Evolutionary conservation across 768 basidiomycete genomes (phyloP).

Genomic region (Terana coerulea): DNA sequence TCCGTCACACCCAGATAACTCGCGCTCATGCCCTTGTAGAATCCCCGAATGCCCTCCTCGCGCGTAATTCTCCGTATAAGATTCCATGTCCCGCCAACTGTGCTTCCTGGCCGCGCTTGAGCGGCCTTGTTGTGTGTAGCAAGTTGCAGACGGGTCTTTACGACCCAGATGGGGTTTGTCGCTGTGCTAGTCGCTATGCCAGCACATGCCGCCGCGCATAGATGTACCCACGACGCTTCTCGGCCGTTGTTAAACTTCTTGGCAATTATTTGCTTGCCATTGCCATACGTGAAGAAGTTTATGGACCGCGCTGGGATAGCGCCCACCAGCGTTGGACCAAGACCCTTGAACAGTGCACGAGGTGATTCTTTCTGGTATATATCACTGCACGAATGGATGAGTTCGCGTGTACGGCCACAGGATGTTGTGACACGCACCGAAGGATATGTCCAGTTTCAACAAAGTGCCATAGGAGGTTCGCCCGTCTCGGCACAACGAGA

Average conservation of each 20-base stretch:
- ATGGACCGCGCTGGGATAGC: slow-evolving; percentile 95
- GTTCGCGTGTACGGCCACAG: background rate
- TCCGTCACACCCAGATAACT: slow-evolving; percentile 96
- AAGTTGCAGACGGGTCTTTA: slow-evolving; percentile 94
- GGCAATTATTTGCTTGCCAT: slow-evolving; percentile 90
- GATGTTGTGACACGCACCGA: slow-evolving; percentile 46
- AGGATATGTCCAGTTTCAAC: slow-evolving; percentile 92
- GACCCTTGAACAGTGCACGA: slow-evolving; percentile 87
- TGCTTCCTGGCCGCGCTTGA: too few species aligned
- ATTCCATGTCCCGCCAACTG: slow-evolving; percentile 50
- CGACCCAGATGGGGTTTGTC: slow-evolving; percentile 99
- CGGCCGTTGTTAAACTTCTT: slow-evolving; percentile 70
- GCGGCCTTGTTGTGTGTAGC: slow-evolving; percentile 31
- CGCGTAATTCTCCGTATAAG: slow-evolving; percentile 72
- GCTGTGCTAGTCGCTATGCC: slow-evolving; percentile 84
- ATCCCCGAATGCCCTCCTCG: slow-evolving; percentile 80
- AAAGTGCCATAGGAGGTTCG: slow-evolving; percentile 82
- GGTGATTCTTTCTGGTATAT: slow-evolving; percentile 89
- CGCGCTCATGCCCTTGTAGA: slow-evolving; percentile 94
- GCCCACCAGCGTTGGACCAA: slow-evolving; percentile 92
- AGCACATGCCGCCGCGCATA: slow-evolving; percentile 79
- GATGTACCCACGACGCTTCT: slow-evolving; percentile 85
- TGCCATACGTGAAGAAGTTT: slow-evolving; percentile 97
- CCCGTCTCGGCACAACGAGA: slow-evolving; percentile 27
- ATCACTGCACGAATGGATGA: slow-evolving; percentile 60